A percentile compares a stretch with the other conserved stretches of the same genome.
Evolutionary conservation across 176 grass and related monocot species (phyloP).

Genomic region (Cenchrus fungigraminus): DNA sequence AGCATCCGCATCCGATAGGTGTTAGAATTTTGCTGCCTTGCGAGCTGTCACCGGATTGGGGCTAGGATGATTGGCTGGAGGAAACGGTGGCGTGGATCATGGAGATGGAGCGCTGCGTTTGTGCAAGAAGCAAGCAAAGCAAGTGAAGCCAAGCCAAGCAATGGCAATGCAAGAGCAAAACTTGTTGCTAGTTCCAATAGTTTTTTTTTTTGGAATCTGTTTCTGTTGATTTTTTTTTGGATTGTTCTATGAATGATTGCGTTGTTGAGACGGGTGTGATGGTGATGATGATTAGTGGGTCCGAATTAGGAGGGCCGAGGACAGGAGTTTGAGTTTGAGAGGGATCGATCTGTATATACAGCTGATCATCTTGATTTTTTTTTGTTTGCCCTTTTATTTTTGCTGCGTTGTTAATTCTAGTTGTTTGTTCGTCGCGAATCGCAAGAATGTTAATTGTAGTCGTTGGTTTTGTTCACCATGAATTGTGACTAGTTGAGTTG

Average conservation of each 20-base stretch:
- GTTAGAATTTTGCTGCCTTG: slow-evolving; percentile 36
- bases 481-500: not conserved
- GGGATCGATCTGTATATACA: slow-evolving; percentile 20
- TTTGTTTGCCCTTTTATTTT: slow-evolving; percentile 43
- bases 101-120: not conserved
- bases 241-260: slow-evolving; percentile 56
- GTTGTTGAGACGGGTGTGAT: slow-evolving; percentile 60
- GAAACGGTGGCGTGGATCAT: slow-evolving; percentile 3
- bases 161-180: slow-evolving; percentile 51
- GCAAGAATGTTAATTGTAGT: slow-evolving; percentile 5
- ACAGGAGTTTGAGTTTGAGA: slow-evolving; percentile 22
- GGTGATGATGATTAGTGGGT: slow-evolving; percentile 44
- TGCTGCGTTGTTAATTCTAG: slow-evolving; percentile 41
- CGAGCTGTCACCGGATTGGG: slow-evolving; percentile 40
- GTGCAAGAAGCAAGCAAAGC: slow-evolving; percentile 39
- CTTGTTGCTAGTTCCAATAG: slow-evolving; percentile 52
- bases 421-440: not conserved
- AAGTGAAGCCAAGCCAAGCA: not conserved
- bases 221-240: slow-evolving; percentile 30
- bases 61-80: slow-evolving; percentile 17
- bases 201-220: slow-evolving; percentile 13
- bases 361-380: slow-evolving; percentile 62
- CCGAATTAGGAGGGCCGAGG: slow-evolving; percentile 47
- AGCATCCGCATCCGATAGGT: slow-evolving; percentile 29
- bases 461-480: not conserved